Conservation (phyloP, 225 moss, liverwort and hornwort species). For the Pleurozium schreberi region DNA sequence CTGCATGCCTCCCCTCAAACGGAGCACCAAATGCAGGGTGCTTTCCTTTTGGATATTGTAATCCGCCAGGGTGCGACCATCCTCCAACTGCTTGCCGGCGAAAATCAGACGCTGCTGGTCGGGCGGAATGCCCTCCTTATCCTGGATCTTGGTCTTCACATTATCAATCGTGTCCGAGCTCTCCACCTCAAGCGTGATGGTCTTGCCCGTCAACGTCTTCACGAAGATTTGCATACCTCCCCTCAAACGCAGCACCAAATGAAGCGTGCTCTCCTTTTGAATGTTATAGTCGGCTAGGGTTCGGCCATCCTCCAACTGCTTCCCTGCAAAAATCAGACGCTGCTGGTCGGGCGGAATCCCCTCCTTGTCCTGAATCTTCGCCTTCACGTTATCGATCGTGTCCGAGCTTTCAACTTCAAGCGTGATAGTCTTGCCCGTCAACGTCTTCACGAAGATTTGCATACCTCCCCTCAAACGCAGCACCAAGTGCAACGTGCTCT, state of each 20-base stretch:
- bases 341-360: neutral
- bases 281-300: neutral
- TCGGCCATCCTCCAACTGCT: neutral
- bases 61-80: neutral
- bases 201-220: conserved; percentile 1
- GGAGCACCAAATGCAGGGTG: neutral
- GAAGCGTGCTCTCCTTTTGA: neutral
- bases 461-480: neutral
- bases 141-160: neutral
- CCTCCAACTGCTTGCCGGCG: neutral
- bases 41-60: neutral
- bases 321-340: neutral
- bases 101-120: neutral
- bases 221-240: neutral
- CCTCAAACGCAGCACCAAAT: neutral
- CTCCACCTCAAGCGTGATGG: neutral
- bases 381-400: neutral
- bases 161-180: neutral
- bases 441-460: neutral
- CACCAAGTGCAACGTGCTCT: neutral
- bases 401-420: neutral
- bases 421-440: neutral
- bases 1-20: neutral
- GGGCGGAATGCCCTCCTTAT: neutral
- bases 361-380: neutral